phyloP scores from a whole-genome alignment of 2,329 filamentous ascomycete genomes.

The Lachnum nothofagi region DNA sequence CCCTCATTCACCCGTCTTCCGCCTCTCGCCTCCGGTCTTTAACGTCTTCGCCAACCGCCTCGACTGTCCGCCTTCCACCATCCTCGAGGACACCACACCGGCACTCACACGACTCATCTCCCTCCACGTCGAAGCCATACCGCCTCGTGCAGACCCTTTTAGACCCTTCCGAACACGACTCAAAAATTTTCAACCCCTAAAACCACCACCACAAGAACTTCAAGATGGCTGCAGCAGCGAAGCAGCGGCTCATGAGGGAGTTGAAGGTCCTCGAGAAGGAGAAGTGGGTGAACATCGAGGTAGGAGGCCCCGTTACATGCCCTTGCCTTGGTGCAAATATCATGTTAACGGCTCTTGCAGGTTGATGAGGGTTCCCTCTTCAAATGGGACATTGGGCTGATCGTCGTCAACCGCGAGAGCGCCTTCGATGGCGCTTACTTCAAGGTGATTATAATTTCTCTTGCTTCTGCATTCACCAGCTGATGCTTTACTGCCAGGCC shows the following conservation, averaged over 20 bases:
- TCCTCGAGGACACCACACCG: neutral
- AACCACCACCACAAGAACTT: neutral
- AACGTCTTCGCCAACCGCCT: neutral
- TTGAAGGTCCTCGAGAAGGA: conserved; percentile 77
- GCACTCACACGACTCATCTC: neutral
- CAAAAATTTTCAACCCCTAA: neutral
- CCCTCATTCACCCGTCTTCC: neutral
- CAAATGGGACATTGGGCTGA: conserved; percentile 80
- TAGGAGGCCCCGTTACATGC: conserved; percentile 37
- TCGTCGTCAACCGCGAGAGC: conserved; percentile 89
- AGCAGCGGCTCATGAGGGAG: conserved; percentile 85
- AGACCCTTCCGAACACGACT: neutral
- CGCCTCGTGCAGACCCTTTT: neutral
- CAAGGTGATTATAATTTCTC: conserved; percentile 44
- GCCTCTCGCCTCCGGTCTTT: neutral
- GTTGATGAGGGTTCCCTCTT: conserved; percentile 76
- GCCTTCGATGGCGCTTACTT: conserved; percentile 91
- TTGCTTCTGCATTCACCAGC: neutral
- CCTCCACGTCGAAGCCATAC: neutral
- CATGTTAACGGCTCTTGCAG: conserved; percentile 19
- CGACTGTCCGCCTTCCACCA: neutral
- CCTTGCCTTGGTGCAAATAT: neutral
- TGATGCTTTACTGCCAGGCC: conserved; percentile 44
- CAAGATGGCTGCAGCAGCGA: conserved; percentile 45
- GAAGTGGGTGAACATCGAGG: conserved; percentile 89